A percentile compares a stretch with the other conserved stretches of the same genome.
Conservation (phyloP, 768 basidiomycete species). For the Xerocomellus amylosporus region DNA sequence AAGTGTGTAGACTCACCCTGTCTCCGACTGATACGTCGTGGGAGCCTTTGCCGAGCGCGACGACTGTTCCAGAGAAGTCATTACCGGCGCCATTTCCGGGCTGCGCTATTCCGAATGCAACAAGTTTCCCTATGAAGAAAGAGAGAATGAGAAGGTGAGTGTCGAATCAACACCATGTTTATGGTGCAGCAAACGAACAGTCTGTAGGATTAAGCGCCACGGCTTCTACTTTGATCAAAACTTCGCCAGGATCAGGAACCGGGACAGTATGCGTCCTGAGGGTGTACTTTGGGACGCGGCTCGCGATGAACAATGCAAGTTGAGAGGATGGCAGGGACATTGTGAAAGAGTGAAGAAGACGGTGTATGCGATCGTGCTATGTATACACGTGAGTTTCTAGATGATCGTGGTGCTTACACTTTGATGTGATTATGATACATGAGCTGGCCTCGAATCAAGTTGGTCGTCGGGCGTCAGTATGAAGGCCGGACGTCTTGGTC, state of each 20-base stretch:
- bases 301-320: neutral
- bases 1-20: neutral
- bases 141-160: no score
- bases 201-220: neutral
- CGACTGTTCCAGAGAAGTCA: neutral
- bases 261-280: neutral
- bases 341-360: neutral
- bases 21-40: neutral
- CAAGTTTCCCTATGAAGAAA: neutral
- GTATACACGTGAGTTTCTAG: no score
- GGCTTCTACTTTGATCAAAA: neutral
- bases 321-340: neutral
- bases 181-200: neutral
- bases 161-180: no score
- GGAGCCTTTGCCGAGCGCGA: neutral
- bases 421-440: no score
- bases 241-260: neutral
- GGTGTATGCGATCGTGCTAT: neutral
- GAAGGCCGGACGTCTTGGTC: no score
- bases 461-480: no score
- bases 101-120: neutral
- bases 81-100: neutral
- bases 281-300: neutral
- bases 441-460: no score
- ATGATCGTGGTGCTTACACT: no score